Conservation (phyloP, 2,329 filamentous ascomycete genomes). For the Scedosporium minutisporum region DNA sequence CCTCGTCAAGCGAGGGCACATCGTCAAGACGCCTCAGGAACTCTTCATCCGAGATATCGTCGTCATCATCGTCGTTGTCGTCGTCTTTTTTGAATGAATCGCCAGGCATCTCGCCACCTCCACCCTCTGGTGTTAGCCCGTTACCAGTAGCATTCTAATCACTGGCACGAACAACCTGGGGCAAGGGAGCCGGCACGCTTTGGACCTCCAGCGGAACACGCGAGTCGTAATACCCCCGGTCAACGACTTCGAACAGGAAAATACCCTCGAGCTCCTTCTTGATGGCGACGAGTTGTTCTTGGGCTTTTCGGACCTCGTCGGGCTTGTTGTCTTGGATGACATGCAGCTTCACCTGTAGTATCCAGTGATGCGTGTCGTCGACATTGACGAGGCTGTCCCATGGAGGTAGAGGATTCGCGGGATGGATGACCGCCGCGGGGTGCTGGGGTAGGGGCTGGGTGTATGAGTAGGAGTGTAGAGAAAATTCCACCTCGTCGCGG, state of each 20-base stretch:
- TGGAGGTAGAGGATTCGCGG: constrained; percentile 28
- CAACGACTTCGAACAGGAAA: constrained; percentile 41
- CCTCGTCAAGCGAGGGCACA: not conserved
- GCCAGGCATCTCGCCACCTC: not conserved
- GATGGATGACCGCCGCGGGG: constrained; percentile 7
- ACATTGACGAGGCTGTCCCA: constrained; percentile 37
- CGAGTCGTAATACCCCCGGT: constrained; percentile 45
- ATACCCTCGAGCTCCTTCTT: constrained; percentile 39
- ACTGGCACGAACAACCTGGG: constrained; percentile 14
- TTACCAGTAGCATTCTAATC: constrained; percentile 5
- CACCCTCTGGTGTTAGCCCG: not conserved
- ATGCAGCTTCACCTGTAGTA: constrained; percentile 42
- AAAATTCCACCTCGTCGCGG: constrained; percentile 44
- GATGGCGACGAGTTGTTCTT: constrained; percentile 38
- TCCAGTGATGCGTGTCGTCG: constrained; percentile 42
- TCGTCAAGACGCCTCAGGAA: not conserved
- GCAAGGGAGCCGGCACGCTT: constrained; percentile 24
- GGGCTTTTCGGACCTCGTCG: constrained; percentile 45
- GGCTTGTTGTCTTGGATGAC: constrained; percentile 48
- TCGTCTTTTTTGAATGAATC: not conserved
- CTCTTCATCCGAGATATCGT: not conserved
- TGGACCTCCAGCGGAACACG: constrained; percentile 29
- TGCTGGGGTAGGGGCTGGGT: constrained; percentile 21
- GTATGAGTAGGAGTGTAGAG: constrained; percentile 37
- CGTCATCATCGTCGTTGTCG: not conserved